A percentile compares a stretch with the other conserved stretches of the same genome.
These are phyloP conservation scores for Triadica sebifera DNA, from an alignment of 345 rosid species.

Conservation along the genomic window DNA sequence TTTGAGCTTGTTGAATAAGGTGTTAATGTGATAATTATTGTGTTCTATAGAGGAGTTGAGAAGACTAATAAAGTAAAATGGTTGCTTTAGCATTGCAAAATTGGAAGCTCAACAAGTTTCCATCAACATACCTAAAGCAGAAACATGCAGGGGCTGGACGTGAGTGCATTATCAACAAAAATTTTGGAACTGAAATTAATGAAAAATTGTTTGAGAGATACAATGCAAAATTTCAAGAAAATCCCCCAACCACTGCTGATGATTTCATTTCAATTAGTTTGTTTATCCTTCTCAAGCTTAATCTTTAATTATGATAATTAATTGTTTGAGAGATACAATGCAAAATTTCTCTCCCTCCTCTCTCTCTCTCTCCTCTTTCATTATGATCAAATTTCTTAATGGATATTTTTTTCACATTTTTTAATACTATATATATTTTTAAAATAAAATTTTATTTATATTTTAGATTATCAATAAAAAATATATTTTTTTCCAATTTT, in stretches of 20 bases:
- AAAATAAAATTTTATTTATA: too few relatives aligned
- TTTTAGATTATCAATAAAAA: too few relatives aligned
- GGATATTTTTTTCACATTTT: too few relatives aligned
- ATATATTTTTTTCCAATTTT: too few relatives aligned
- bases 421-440: too few relatives aligned
- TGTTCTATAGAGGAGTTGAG: slow-evolving; percentile 1
- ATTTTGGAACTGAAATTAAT: neutral
- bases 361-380: too few relatives aligned
- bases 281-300: slow-evolving; percentile 17
- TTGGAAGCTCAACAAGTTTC: neutral
- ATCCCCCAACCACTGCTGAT: neutral
- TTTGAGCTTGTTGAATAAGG: too few relatives aligned
- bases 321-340: too few relatives aligned
- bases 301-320: too few relatives aligned
- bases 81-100: neutral
- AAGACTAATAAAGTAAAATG: neutral
- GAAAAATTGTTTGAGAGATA: slow-evolving; percentile 10
- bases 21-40: too few relatives aligned
- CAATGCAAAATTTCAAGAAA: neutral
- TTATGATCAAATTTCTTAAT: too few relatives aligned
- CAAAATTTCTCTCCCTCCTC: too few relatives aligned
- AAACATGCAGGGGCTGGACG: neutral
- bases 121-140: neutral
- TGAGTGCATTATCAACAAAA: neutral
- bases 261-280: neutral